Percentiles rank a stretch among this genome's conserved stretches.
These are phyloP conservation scores for Dothidotthia symphoricarpi DNA, from an alignment of 2,329 filamentous ascomycete species.

Conservation along the genomic window DNA sequence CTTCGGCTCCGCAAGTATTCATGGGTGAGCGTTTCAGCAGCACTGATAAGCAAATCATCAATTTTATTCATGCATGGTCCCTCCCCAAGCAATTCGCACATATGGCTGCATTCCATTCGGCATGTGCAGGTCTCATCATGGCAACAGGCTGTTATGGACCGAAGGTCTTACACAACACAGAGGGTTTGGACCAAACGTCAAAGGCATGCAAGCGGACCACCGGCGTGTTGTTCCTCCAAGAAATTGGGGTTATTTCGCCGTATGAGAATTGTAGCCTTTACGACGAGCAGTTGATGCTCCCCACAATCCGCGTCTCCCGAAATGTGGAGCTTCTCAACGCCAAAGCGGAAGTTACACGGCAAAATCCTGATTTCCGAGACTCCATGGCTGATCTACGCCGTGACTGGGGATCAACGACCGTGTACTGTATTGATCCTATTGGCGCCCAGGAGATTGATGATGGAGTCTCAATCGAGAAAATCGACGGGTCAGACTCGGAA, in stretches of 20 bases:
- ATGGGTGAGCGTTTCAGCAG: constrained; percentile 47
- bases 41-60: constrained; percentile 58
- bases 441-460: constrained; percentile 73
- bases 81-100: constrained; percentile 28
- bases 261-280: constrained; percentile 69
- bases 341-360: constrained; percentile 25
- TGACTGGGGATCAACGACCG: constrained; percentile 58
- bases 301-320: constrained; percentile 46
- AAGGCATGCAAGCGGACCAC: constrained; percentile 24
- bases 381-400: constrained; percentile 58
- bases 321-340: constrained; percentile 45
- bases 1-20: constrained; percentile 15
- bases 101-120: constrained; percentile 55
- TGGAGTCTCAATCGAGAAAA: constrained; percentile 67
- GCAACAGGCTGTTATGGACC: constrained; percentile 61
- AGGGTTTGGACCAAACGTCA: constrained; percentile 36
- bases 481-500: constrained; percentile 50
- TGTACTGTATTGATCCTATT: constrained; percentile 71
- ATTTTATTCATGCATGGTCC: constrained; percentile 66
- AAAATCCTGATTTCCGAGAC: constrained; percentile 47
- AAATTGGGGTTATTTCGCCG: constrained; percentile 68
- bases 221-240: constrained; percentile 69
- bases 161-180: constrained; percentile 17
- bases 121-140: constrained; percentile 65
- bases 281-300: constrained; percentile 54